Base-by-base conservation (phyloP, 2,329 filamentous ascomycete genomes). In the Pezicula neosporulosa region DNA sequence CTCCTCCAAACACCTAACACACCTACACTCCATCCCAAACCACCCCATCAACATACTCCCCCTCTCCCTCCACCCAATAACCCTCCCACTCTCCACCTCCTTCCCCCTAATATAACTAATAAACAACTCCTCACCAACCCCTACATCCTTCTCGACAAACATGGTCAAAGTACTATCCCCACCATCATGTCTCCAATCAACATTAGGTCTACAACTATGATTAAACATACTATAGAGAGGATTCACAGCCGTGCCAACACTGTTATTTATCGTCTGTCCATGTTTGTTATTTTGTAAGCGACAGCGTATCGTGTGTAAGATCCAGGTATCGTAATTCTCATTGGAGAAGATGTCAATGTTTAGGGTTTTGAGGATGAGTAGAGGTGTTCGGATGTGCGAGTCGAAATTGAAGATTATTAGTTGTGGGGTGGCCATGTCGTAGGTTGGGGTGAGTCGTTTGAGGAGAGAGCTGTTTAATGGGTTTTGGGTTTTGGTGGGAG, bases 231-330 rank as follows among this genome's bases (percentile, higher is more conserved):
- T 61, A 48, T 67, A 56, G 15, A 66, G 49, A 1, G 63, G 60
- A 39, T 57, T 64, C 35, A 68, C 58, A 24, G 55, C 57, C 1
- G 64, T 62, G 16, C 66, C 61, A n/a, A 57, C 61, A n/a, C 59
- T 60, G 13, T 61, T 56, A 13, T 51, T 51, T 4, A 57, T 51
- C 1, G 49, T 52, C 21, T 60, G 60, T 0, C 64, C 65, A 4
- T 66, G 63, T 47, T 65, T 66, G 48, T 68, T 68, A 49, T 68
- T 68, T 30, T 67, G 64, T 7, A 67, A 39, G 1, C 64, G 60
- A 41, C 60, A 64, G 55, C 62, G 61, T 6, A 67, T 63, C 2
- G 63, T 63, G 30, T 68, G 66, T 13, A 68, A 47, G 19, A 64
- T 57, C 56, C 62, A 64, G 3, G 63, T 64, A 38, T 66, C 63